Base-by-base conservation (phyloP, 345 rosid genomes). In the Hevea brasiliensis region DNA sequence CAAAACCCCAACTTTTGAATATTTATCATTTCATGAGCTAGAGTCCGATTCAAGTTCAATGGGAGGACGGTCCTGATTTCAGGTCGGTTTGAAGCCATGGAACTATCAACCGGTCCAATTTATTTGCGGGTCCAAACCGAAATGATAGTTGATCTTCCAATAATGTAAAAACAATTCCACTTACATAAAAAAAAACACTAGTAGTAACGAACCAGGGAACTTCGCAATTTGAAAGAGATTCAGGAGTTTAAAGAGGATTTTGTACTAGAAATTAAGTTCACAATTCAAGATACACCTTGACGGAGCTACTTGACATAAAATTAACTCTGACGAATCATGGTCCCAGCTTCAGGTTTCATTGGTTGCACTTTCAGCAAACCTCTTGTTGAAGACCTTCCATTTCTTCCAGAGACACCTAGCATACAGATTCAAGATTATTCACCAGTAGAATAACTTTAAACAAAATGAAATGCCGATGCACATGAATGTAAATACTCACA, bases 401-500 rank as follows among this genome's bases (percentile, higher is more conserved):
- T 32, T 32, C 65, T 61, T 35, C 42, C 41, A 7, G 8, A 61
- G 8, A 4, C 21, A 32, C 65, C 65, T 61, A 61, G 44, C 65
- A 61, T 32, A 29, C 6, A 55, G 1, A 4, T 2, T 7, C 3
- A 23, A 56, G 11, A 8, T 21, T 10, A 56, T 7, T 8, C 27
- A 56, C 4, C 9, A 21, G 27, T 21, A 56, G 8, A 23, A 56
- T 14, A 17, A 21, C 8, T 29, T 8, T 60, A 12, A 60, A 29
- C 40, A 3, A 60, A 13, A 21, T 4, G 3, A 60, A 12, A 27
- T 26, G 40, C 11, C 23, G 27, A 56, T 56, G 32, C 29, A 56
- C 60, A 21, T 56, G 60, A 56, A 56, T 23, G 60, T 56, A 56
- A 56, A 56, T 56, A 8, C 56, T 53, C 56, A 53, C 56, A 56